Base-by-base conservation (phyloP, 257 asterid species). In the Nicotiana attenuata region DNA sequence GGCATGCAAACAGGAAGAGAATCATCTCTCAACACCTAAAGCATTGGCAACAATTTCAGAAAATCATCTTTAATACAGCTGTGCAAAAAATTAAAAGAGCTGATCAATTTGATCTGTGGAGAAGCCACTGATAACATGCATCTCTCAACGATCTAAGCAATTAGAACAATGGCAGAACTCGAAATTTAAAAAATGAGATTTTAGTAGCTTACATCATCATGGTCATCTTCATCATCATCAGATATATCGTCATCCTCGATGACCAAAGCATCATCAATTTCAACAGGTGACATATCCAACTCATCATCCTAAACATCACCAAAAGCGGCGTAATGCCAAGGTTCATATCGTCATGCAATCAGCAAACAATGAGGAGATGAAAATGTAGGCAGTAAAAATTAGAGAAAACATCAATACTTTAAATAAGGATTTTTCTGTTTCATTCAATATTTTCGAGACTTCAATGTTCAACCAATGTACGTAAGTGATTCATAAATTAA, bases 211-310 rank as follows among this genome's bases (percentile, higher is more conserved):
- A 94, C 99, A 87, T 92, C 98, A 82, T 94, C 97, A 78, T 84
- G 89, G 81, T 91, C 97, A 20, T 91, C 96, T 3, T 91, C 97
- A 4, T 94, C 97, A 4, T 94, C 98, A 83, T 94, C 98, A 10
- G 99, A 97, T 56, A 97, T 88, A 84, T 96, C 98, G 77, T 94
- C 99, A 86, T 94, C 97, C 86, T 94, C 98, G 86, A 94, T 97
- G 88, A 97, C 97, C 93, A 93, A 88, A 59, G 97, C 92, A 67
- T 93, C 98, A 76, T 94, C 97, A 81, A 93, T 88, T 84, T 92
- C 98, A 38, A 92, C 89, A 22, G 98, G 97, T 38, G 97, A 90
- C 77, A 90, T 89, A 83, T 90, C 96, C 90, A 97, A 86, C 80
- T 92, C 99, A 75, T 96, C 98, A 81, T 93, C 99, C 99, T 97